Evolutionary conservation across 345 rosid species (phyloP).

Genomic region (Eucalyptus melliodora): DNA sequence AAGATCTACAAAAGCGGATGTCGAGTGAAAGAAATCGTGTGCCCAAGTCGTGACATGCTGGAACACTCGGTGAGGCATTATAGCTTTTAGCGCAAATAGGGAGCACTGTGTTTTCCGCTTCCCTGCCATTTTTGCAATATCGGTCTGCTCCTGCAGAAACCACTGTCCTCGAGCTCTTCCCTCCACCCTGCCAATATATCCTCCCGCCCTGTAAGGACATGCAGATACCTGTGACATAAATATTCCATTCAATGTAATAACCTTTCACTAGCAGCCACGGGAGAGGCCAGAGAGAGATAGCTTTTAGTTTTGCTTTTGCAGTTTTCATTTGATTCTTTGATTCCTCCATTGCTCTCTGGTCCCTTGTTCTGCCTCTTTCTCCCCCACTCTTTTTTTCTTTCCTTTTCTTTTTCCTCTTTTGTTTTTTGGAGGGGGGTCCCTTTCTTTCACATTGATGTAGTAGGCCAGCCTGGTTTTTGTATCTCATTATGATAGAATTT

Average conservation of each 20-base stretch:
- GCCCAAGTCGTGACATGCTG: conserved; percentile 80
- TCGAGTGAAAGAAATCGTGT: conserved; percentile 81
- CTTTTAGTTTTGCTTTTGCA: conserved; percentile 28
- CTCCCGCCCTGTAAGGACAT: conserved; percentile 13
- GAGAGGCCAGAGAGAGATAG: conserved; percentile 35
- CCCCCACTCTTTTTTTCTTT: background rate
- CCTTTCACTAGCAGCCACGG: conserved; percentile 15
- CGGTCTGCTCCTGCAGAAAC: background rate
- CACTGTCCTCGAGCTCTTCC: conserved; percentile 4
- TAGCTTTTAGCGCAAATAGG: conserved; percentile 44
- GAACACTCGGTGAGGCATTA: conserved; percentile 96
- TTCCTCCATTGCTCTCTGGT: conserved; percentile 43
- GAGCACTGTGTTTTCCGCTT: background rate
- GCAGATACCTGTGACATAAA: conserved; percentile 40
- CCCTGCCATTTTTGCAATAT: conserved; percentile 1
- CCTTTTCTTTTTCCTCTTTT: background rate
- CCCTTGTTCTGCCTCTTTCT: conserved; percentile 11
- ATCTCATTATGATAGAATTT: conserved; percentile 6
- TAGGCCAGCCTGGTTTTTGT: conserved; percentile 32
- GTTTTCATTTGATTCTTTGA: conserved; percentile 46
- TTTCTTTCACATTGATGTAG: conserved; percentile 10
- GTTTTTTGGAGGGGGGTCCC: background rate
- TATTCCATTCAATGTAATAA: conserved; percentile 20
- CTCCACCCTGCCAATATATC: conserved; percentile 6
- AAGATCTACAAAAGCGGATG: conserved; percentile 81